Evolutionary conservation across 2,329 filamentous ascomycete species (phyloP).

Genomic region (Paecilomyces fulvus): DNA sequence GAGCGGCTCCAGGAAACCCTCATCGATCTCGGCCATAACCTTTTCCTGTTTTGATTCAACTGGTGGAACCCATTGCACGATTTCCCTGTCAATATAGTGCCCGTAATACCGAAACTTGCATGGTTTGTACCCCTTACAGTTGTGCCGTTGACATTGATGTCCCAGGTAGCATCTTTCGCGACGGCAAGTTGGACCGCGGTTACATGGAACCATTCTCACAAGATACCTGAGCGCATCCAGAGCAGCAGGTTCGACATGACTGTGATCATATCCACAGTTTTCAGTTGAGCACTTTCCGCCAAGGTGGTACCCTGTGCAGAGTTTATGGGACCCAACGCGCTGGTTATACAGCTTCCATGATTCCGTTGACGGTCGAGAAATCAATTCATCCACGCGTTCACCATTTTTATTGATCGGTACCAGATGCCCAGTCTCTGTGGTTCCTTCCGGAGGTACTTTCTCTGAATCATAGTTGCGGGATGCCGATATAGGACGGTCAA

Average conservation of each 20-base stretch:
- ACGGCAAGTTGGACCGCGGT: constrained; percentile 34
- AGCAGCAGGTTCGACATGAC: constrained; percentile 29
- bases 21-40: background rate
- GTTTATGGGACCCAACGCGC: constrained; percentile 31
- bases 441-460: background rate
- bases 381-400: constrained; percentile 41
- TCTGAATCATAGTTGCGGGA: too few species aligned
- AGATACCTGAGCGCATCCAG: constrained; percentile 38
- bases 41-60: background rate
- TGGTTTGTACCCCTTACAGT: background rate
- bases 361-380: constrained; percentile 26
- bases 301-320: constrained; percentile 44
- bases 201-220: constrained; percentile 37
- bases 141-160: constrained; percentile 28
- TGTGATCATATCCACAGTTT: constrained; percentile 40
- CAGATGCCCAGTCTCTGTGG: constrained; percentile 12
- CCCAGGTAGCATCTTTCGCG: constrained; percentile 37
- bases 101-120: background rate
- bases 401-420: constrained; percentile 42
- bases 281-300: constrained; percentile 29
- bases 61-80: background rate
- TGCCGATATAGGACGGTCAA: background rate
- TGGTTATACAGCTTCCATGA: constrained; percentile 34
- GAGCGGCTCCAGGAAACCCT: background rate
- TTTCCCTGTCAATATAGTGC: background rate